Evolutionary conservation across 1,284 basidiomycete species (phyloP).

Genomic region (Moesziomyces antarcticus): DNA sequence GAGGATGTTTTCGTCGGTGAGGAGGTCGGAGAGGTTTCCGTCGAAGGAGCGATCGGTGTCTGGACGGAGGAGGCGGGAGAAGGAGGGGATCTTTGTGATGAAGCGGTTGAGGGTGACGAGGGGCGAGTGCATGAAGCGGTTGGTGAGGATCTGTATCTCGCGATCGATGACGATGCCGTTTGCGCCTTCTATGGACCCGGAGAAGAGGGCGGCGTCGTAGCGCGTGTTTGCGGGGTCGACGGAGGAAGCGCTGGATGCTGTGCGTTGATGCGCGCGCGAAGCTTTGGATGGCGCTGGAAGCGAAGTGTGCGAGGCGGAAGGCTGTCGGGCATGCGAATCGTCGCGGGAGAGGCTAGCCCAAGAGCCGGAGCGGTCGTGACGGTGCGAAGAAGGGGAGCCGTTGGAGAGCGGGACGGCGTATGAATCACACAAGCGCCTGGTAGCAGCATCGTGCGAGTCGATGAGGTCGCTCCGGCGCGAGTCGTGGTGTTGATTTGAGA

Average conservation of each 20-base stretch:
- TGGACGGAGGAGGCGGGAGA: conserved; percentile 16
- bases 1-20: conserved; percentile 23
- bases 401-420: too few relatives aligned
- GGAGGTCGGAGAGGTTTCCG: conserved; percentile 12
- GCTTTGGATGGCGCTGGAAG: not conserved
- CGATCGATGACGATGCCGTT: not conserved
- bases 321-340: too few relatives aligned
- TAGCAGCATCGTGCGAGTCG: too few relatives aligned
- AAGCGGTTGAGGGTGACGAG: conserved; percentile 26
- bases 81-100: conserved; percentile 23
- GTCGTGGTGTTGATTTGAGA: not conserved
- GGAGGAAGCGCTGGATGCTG: not conserved
- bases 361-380: too few relatives aligned
- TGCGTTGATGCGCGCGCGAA: not conserved
- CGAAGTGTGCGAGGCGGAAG: conserved; percentile 1
- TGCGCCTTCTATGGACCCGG: not conserved
- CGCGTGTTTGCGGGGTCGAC: not conserved
- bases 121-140: conserved; percentile 10
- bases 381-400: too few relatives aligned
- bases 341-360: too few relatives aligned
- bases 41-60: conserved; percentile 19
- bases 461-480: not conserved
- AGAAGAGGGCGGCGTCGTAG: conserved; percentile 25
- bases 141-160: conserved; percentile 6
- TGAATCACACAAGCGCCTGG: too few relatives aligned